A percentile compares a stretch with the other conserved stretches of the same genome.
These are phyloP conservation scores for Flammula alnicola DNA, from an alignment of 1,284 basidiomycete genomes.

Conservation along the genomic window DNA sequence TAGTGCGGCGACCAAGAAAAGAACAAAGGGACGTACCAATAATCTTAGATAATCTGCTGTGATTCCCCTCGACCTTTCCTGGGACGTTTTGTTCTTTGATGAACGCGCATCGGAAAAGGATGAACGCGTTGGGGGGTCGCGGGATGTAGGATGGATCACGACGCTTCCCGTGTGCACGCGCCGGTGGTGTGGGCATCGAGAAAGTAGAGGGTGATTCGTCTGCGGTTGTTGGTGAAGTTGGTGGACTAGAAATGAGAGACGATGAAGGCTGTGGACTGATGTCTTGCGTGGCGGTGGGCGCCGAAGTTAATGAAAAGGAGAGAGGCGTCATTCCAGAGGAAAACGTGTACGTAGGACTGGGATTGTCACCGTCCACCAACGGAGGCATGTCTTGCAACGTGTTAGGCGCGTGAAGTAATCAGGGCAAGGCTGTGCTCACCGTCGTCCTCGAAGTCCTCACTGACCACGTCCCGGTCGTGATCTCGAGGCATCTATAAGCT, in stretches of 20 bases:
- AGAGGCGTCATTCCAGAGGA: slow-evolving; percentile 39
- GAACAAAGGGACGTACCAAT: slow-evolving; percentile 42
- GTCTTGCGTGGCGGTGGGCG: slow-evolving; percentile 29
- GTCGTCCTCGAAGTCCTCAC: slow-evolving; percentile 36
- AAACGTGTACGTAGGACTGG: slow-evolving; percentile 38
- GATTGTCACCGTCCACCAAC: slow-evolving; percentile 30
- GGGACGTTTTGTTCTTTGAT: slow-evolving; percentile 80
- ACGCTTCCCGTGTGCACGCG: slow-evolving; percentile 40
- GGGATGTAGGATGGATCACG: slow-evolving; percentile 70
- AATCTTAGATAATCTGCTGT: slow-evolving; percentile 73
- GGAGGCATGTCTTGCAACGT: slow-evolving; percentile 40
- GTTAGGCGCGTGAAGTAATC: slow-evolving; percentile 27
- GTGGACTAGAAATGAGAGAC: slow-evolving; percentile 24
- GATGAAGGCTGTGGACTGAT: slow-evolving; percentile 23
- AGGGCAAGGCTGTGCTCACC: slow-evolving; percentile 30
- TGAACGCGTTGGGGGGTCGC: slow-evolving; percentile 93
- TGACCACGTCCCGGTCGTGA: slow-evolving; percentile 28
- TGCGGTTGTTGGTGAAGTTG: slow-evolving; percentile 24
- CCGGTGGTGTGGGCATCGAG: slow-evolving; percentile 14
- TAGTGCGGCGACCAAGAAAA: slow-evolving; percentile 10
- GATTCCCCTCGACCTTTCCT: slow-evolving; percentile 77
- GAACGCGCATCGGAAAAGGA: slow-evolving; percentile 91
- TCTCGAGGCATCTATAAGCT: slow-evolving; percentile 31
- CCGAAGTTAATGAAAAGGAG: slow-evolving; percentile 31
- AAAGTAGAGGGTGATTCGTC: slow-evolving; percentile 20